A percentile compares a stretch with the other conserved stretches of the same genome.
Conservation (phyloP, 768 basidiomycete species). For the Amyloporia xantha region DNA sequence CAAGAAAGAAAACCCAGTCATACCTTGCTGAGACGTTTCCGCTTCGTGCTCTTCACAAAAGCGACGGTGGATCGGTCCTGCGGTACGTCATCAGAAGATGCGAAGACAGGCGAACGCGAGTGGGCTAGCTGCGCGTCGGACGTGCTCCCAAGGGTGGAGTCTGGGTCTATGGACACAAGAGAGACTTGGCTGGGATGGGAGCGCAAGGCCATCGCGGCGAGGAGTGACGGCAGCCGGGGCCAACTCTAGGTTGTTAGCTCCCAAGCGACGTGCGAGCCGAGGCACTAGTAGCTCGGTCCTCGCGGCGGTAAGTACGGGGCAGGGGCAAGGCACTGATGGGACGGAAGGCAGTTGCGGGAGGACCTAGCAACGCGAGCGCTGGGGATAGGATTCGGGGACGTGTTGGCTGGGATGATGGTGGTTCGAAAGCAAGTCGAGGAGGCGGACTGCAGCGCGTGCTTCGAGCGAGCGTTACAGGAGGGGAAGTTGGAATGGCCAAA, state of each 20-base stretch:
- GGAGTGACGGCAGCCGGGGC: too few species aligned
- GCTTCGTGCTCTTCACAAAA: constrained; percentile 48
- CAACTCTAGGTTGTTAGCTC: too few species aligned
- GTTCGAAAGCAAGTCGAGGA: neutral
- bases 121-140: neutral
- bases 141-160: neutral
- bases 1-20: constrained; percentile 4
- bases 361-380: too few species aligned
- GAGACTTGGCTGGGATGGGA: neutral
- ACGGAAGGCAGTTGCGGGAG: neutral
- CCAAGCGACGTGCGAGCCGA: too few species aligned
- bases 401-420: neutral
- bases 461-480: constrained; percentile 4
- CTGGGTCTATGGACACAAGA: neutral
- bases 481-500: constrained; percentile 4
- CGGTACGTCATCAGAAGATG: neutral
- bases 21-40: constrained; percentile 49
- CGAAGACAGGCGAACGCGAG: neutral
- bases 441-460: neutral
- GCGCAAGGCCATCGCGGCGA: constrained; percentile 3
- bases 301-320: too few species aligned
- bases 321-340: too few species aligned
- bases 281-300: too few species aligned
- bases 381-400: neutral
- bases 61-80: constrained; percentile 29